Evolutionary conservation across 202 grass and related monocot genomes (phyloP), one percentile per base, ranked within the genome.

Genomic region (Elaeis oleifera): DNA sequence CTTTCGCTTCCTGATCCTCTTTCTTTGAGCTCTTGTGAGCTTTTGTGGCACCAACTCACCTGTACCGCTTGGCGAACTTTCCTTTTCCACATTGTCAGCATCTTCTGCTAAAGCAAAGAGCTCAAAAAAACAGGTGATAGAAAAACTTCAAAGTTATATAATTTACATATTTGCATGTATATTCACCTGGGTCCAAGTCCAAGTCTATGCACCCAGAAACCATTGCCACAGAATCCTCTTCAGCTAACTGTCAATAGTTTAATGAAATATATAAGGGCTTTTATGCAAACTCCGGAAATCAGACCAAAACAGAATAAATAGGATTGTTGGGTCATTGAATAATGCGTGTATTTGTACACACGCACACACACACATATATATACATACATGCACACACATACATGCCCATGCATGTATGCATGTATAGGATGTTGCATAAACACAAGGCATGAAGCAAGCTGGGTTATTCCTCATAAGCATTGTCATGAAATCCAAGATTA

Each of bases 11-110:
- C 70, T 60, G 17, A 56, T 4, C 26, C 70, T 61, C 50, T 73
- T 73, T 63, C 70, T 73, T 39, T 73, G 70, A 14, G 70, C 59
- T 31, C 70, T 73, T 49, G 70, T 62, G 49, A 72, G 70, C n/a
- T 22, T 63, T 6, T 14, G 54, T 1, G 58, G 26, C 24, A 32
- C 70, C 23, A 15, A 51, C 23, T 72, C 27, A 54, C 58, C 50
- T 62, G 18, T n/a, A 71, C 11, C 7, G 29, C 54, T 50, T 17
- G 17, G n/a, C 5, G 39, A 70, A 18, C 31, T 27, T 23, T 63
- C 70, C 28, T 49, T 62, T 62, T 51, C 25, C 26, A 17, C 49
- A 54, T 53, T 22, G 23, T 54, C 11, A 36, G 17, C 59, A 44
- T 54, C 70, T 36, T 25, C 50, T 62, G 54, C 67, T 51, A 61